phyloP scores from a whole-genome alignment of 1,284 basidiomycete species.

The Microbotryum saponariae region DNA sequence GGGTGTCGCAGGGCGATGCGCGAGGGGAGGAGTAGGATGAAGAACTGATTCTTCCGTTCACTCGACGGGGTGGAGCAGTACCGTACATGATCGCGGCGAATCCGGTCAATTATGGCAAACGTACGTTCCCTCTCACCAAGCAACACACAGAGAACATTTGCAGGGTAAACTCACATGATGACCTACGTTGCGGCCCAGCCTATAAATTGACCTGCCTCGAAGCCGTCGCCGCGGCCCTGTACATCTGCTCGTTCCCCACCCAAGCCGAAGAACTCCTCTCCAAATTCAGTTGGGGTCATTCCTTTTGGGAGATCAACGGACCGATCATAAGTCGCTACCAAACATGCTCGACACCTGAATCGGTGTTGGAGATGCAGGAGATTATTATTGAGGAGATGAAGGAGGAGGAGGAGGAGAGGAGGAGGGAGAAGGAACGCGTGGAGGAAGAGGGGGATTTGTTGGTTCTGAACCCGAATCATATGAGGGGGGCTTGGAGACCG shows the following conservation, averaged over 20 bases:
- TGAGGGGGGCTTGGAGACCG: slow-evolving; percentile 17
- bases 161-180: no score
- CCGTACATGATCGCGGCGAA: slow-evolving; percentile 88
- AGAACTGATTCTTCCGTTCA: not conserved
- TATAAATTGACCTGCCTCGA: slow-evolving; percentile 50
- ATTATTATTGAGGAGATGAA: slow-evolving; percentile 67
- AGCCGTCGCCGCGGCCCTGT: slow-evolving; percentile 85
- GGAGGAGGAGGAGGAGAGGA: slow-evolving; percentile 49
- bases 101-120: slow-evolving; percentile 90
- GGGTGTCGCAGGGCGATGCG: slow-evolving; percentile 40
- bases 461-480: slow-evolving; percentile 54
- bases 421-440: slow-evolving; percentile 24
- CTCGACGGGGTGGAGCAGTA: slow-evolving; percentile 49
- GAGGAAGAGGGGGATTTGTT: slow-evolving; percentile 50
- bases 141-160: not conserved
- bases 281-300: slow-evolving; percentile 78
- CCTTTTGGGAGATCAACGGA: slow-evolving; percentile 75
- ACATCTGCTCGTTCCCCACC: slow-evolving; percentile 72
- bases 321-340: slow-evolving; percentile 63
- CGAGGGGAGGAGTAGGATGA: not conserved
- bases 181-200: slow-evolving; percentile 7
- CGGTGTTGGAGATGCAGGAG: slow-evolving; percentile 61
- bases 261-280: slow-evolving; percentile 68
- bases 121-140: slow-evolving; percentile 42
- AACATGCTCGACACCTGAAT: slow-evolving; percentile 57